A percentile compares a stretch with the other conserved stretches of the same genome.
phyloP scores from a whole-genome alignment of 2,329 filamentous ascomycete genomes.

The Pseudogymnoascus pannorum region DNA sequence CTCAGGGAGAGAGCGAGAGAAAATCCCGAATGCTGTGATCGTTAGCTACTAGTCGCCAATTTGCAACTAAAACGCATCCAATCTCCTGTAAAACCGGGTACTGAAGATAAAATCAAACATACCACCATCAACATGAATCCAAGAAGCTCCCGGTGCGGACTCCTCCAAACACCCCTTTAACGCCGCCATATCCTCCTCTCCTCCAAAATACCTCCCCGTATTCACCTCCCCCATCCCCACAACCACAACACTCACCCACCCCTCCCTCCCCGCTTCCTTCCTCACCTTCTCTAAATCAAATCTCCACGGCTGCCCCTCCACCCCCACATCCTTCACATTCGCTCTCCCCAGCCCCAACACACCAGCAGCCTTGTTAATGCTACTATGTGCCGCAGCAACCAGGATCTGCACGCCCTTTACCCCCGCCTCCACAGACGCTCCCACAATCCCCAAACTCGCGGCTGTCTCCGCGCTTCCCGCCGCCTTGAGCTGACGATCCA shows the following conservation, averaged over 20 bases:
- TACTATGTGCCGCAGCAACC: conserved; percentile 78
- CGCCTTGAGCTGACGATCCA: conserved; percentile 35
- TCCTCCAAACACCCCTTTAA: conserved; percentile 55
- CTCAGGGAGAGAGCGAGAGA: conserved; percentile 58
- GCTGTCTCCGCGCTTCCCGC: conserved; percentile 38
- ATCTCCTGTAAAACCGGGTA: neutral
- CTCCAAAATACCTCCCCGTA: conserved; percentile 70
- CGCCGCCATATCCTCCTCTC: conserved; percentile 33
- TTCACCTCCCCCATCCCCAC: conserved; percentile 89
- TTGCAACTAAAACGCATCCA: neutral
- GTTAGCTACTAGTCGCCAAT: neutral
- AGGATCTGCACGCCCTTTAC: conserved; percentile 66
- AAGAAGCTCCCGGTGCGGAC: conserved; percentile 67
- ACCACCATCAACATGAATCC: conserved; percentile 85
- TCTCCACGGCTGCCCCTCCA: conserved; percentile 53
- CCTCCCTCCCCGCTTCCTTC: conserved; percentile 43
- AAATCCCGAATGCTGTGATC: conserved; percentile 68
- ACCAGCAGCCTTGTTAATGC: conserved; percentile 73
- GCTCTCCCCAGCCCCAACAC: conserved; percentile 70
- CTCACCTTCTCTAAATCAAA: conserved; percentile 64
- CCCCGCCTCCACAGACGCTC: conserved; percentile 56
- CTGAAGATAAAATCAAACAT: conserved; percentile 20
- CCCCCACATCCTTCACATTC: conserved; percentile 55
- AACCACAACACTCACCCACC: conserved; percentile 64
- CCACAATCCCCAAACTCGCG: conserved; percentile 62